A percentile compares a stretch with the other conserved stretches of the same genome.
Evolutionary conservation across 2,329 filamentous ascomycete genomes (phyloP).

Genomic region (Aspergillus sp.): DNA sequence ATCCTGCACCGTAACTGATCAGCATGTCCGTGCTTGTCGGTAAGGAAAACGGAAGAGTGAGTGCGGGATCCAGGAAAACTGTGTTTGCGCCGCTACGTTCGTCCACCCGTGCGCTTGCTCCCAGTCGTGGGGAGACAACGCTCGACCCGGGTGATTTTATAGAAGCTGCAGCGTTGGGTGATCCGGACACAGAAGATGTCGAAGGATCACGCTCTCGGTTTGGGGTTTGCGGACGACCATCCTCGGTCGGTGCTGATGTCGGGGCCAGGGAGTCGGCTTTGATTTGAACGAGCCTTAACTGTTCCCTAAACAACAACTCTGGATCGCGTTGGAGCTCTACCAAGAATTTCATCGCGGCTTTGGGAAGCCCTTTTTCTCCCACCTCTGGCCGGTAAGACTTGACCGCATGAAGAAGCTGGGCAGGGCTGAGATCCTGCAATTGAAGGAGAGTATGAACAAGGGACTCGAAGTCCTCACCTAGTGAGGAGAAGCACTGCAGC

Average conservation of each 20-base stretch:
- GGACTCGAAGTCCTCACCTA: constrained; percentile 86
- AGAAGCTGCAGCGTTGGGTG: constrained; percentile 21
- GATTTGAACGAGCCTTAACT: constrained; percentile 32
- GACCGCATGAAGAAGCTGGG: constrained; percentile 87
- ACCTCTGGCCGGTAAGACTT: constrained; percentile 94
- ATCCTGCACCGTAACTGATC: constrained; percentile 89
- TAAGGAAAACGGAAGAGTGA: constrained; percentile 93
- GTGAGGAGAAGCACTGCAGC: constrained; percentile 95
- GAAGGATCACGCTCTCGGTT: constrained; percentile 17
- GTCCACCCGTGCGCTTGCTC: constrained; percentile 20
- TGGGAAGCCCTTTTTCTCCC: constrained; percentile 86
- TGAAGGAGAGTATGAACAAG: constrained; percentile 87
- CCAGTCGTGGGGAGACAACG: constrained; percentile 25
- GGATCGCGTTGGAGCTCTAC: constrained; percentile 75
- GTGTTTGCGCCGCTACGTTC: constrained; percentile 29
- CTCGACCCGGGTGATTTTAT: constrained; percentile 25
- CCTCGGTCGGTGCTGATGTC: constrained; percentile 17
- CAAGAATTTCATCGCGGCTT: constrained; percentile 85
- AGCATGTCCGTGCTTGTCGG: constrained; percentile 98
- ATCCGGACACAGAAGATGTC: constrained; percentile 16
- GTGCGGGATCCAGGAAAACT: constrained; percentile 78
- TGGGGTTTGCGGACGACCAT: constrained; percentile 32
- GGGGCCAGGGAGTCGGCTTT: constrained; percentile 22
- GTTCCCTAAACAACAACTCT: constrained; percentile 51
- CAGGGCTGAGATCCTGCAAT: constrained; percentile 77